Evolutionary conservation across 2,329 filamentous ascomycete species (phyloP), one percentile per base, ranked within the genome.

Genomic region (Elsinoe australis): DNA sequence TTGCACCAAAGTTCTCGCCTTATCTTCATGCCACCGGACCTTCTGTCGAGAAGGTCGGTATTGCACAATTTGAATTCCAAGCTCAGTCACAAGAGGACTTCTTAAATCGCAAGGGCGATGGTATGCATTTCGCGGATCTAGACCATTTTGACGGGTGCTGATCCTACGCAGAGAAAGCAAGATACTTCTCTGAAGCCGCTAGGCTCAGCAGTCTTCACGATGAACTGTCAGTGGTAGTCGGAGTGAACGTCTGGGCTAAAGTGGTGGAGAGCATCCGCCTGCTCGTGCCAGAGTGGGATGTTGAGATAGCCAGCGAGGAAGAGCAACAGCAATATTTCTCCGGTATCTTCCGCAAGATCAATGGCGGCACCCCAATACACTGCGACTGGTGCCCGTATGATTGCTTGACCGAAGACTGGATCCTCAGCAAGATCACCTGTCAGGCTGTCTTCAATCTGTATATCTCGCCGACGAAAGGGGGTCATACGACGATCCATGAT

Each of bases 281-380:
- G 4, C 21, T 41, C 3, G 36, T 41, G 19, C 36, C 36, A 5
- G 36, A 41, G 10, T 41, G 36, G 36, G 36, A 41, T 26, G 36
- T 41, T 8, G 18, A 18, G 5, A 41, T 41, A 5, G 36, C 36
- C 12, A 26, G 12, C 36, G 36, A 41, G 21, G 18, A 18, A 5
- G 35, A 38, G 8, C 18, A 22, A 5, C 26, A 22, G 19, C 18
- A 10, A 3, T 41, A 41, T 15, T 41, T 41, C n/a, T 21, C 36
- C n/a, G 36, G 36, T 17, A 41, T 41, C 36, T 41, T 41, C 36
- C 36, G 36, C 36, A 41, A 41, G 10, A 41, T 41, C 21, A 41
- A 41, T 24, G 21, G 36, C 36, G 36, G 36, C 14, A 41, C 36
- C 10, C 36, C 36, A 2, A 41, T 41, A 12, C 36, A 41, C 36